Percentiles rank a stretch among this genome's conserved stretches.
phyloP scores from a whole-genome alignment of 495 filamentous ascomycete genomes.

The Penicillium paxilli region DNA sequence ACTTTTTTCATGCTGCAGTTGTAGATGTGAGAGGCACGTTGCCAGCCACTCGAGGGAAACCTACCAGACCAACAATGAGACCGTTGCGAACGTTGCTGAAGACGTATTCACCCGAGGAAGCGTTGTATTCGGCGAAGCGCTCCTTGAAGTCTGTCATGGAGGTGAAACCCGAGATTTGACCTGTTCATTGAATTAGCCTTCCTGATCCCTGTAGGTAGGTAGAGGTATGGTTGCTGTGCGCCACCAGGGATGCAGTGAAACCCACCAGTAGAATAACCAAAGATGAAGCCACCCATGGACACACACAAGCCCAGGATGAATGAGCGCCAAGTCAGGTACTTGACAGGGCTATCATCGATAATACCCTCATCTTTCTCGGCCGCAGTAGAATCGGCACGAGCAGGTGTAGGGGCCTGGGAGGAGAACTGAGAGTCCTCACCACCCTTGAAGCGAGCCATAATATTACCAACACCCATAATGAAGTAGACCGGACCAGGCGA shows the following conservation, averaged over 20 bases:
- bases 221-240: background rate
- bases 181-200: conserved; percentile 17
- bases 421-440: conserved; percentile 31
- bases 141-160: conserved; percentile 56
- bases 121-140: conserved; percentile 44
- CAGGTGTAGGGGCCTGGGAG: conserved; percentile 39
- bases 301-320: conserved; percentile 54
- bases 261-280: conserved; percentile 69
- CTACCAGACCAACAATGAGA: conserved; percentile 56
- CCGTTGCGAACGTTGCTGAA: conserved; percentile 58
- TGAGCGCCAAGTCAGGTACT: conserved; percentile 49
- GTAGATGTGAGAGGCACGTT: background rate
- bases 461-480: conserved; percentile 40
- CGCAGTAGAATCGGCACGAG: conserved; percentile 34
- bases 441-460: conserved; percentile 37
- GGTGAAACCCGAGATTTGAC: conserved; percentile 60
- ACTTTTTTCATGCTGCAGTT: background rate
- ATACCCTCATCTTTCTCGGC: conserved; percentile 43
- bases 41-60: conserved; percentile 12
- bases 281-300: conserved; percentile 75
- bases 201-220: background rate
- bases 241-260: conserved; percentile 11
- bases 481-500: conserved; percentile 6
- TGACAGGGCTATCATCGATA: conserved; percentile 48
- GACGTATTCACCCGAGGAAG: conserved; percentile 33